Conservation (phyloP, 257 asterid genomes). For the Galeopsis tetrahit region DNA sequence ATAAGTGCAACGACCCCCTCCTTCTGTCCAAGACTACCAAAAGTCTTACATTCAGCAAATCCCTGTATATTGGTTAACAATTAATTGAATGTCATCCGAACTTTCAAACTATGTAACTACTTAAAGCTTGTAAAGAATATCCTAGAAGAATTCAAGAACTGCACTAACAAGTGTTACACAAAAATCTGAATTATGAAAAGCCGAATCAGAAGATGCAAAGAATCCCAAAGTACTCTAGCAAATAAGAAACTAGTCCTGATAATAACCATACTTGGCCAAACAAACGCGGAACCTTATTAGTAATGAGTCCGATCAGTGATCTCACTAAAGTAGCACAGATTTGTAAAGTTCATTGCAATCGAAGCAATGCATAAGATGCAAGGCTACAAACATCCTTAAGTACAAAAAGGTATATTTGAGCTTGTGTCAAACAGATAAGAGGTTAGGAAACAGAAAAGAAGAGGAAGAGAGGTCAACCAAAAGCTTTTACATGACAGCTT, state of each 20-base stretch:
- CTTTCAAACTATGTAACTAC: not conserved
- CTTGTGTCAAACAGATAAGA: not conserved
- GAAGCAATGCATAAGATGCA: not conserved
- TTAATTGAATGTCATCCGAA: constrained; percentile 40
- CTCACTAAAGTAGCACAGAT: not conserved
- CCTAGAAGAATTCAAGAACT: constrained; percentile 31
- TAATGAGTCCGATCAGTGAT: constrained; percentile 5
- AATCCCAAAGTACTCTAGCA: not conserved
- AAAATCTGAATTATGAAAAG: constrained; percentile 20
- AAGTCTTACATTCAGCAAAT: constrained; percentile 82
- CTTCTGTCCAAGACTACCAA: constrained; percentile 95
- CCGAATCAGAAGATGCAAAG: constrained; percentile 22
- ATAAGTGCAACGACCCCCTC: constrained; percentile 95
- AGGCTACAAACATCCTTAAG: constrained; percentile 20
- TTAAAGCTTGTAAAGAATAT: constrained; percentile 20
- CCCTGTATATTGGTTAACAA: constrained; percentile 66
- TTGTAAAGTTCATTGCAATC: constrained; percentile 8
- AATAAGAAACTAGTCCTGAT: not conserved
- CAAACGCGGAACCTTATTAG: not conserved
- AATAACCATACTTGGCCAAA: constrained; percentile 14
- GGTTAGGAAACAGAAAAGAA: not conserved
- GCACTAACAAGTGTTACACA: constrained; percentile 17
- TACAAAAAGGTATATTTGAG: constrained; percentile 3
- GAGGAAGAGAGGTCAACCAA: constrained; percentile 3
- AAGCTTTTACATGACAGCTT: constrained; percentile 12